Evolutionary conservation across 78 protist genomes (phyloP).

Genomic region (Dictyostelium intermedium): DNA sequence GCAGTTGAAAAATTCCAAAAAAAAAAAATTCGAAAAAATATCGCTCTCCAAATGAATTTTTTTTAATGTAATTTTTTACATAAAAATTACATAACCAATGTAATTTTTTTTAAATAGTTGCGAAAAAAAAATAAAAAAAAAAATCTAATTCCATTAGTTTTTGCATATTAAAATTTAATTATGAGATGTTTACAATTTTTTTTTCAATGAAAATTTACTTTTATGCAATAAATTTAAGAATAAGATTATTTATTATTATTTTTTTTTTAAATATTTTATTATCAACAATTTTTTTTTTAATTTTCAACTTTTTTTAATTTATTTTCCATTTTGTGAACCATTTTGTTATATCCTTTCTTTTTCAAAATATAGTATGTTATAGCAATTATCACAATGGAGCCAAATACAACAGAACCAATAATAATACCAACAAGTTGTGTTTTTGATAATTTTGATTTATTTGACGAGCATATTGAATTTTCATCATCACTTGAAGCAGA

Average conservation of each 20-base stretch:
- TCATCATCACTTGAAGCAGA: not conserved
- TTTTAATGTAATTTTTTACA: not conserved
- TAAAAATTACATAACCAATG: not conserved
- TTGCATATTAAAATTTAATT: too few relatives aligned
- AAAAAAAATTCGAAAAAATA: not conserved
- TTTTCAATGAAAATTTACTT: too few relatives aligned
- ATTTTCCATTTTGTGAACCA: not conserved
- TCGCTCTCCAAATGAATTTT: not conserved
- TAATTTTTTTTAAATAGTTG: not conserved
- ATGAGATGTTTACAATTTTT: too few relatives aligned
- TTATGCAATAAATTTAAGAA: too few relatives aligned
- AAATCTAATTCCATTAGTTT: too few relatives aligned
- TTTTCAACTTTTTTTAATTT: too few relatives aligned
- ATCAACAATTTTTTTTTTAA: too few relatives aligned
- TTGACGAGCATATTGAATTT: not conserved
- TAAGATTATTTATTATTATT: too few relatives aligned
- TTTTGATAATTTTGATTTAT: not conserved
- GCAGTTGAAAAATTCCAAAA: not conserved
- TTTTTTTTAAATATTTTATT: too few relatives aligned
- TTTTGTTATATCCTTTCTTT: not conserved
- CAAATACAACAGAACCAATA: conserved; percentile 1
- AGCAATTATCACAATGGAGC: not conserved
- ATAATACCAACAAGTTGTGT: not conserved
- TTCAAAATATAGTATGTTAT: not conserved
- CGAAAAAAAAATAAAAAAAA: not conserved